Conservation (phyloP, 371 early-diverging fungal species). For the Mortierella sp. region DNA sequence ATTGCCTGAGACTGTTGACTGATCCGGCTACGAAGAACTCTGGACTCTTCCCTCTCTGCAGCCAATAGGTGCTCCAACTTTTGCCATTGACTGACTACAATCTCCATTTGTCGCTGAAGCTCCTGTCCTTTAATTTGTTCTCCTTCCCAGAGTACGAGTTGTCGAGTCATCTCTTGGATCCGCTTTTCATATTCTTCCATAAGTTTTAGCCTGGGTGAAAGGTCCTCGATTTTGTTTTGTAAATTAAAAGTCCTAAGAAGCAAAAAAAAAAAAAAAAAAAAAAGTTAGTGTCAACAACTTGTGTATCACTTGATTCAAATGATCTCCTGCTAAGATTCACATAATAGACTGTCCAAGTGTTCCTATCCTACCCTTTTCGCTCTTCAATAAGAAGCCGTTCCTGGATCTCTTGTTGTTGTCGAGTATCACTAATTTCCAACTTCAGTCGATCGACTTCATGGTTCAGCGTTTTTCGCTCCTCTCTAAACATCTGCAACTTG, state of each 20-base stretch:
- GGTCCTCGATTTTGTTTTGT: conserved; percentile 60
- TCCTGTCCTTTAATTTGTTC: conserved; percentile 46
- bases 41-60: conserved; percentile 42
- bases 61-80: conserved; percentile 42
- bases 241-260: conserved; percentile 60
- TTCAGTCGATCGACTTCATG: conserved; percentile 58
- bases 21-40: conserved; percentile 27
- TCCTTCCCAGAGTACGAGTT: conserved; percentile 64
- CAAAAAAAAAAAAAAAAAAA: background rate
- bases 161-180: conserved; percentile 66
- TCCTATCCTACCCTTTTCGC: conserved; percentile 30
- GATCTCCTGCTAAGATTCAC: conserved; percentile 3
- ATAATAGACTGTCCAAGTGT: background rate
- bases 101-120: conserved; percentile 43
- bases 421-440: conserved; percentile 61
- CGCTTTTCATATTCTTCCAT: conserved; percentile 65
- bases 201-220: conserved; percentile 60
- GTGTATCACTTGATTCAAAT: background rate
- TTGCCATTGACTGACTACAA: conserved; percentile 40
- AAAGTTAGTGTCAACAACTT: background rate
- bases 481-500: conserved; percentile 65
- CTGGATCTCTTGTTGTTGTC: conserved; percentile 38
- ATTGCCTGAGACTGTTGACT: conserved; percentile 50
- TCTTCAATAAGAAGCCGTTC: conserved; percentile 46
- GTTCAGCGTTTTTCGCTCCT: conserved; percentile 67